These are phyloP conservation scores for Fusarium robinianum DNA, from an alignment of 2,329 filamentous ascomycete species.

Conservation along the genomic window DNA sequence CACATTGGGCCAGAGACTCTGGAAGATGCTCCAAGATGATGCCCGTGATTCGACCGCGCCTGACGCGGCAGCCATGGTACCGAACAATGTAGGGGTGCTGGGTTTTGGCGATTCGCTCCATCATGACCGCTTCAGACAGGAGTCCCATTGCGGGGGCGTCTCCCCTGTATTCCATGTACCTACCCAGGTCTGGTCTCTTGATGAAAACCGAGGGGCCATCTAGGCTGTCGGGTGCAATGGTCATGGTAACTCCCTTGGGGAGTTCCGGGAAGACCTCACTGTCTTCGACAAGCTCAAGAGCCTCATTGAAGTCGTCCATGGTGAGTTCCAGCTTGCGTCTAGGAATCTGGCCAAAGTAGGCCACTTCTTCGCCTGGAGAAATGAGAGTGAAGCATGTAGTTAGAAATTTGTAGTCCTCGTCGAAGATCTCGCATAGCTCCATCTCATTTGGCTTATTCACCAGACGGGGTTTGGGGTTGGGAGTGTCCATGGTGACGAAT, in stretches of 20 bases:
- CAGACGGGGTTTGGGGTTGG: too few species aligned
- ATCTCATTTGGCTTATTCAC: too few species aligned
- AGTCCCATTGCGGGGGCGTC: slow-evolving; percentile 2
- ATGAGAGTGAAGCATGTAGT: too few species aligned
- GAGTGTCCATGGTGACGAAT: too few species aligned
- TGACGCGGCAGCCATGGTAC: slow-evolving; percentile 12
- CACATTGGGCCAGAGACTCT: slow-evolving; percentile 2
- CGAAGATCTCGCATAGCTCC: too few species aligned
- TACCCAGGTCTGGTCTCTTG: slow-evolving; percentile 10
- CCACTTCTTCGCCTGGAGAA: slow-evolving; percentile 13
- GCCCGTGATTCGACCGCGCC: slow-evolving; percentile 10
- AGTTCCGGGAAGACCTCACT: slow-evolving; percentile 10
- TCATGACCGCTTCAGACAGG: slow-evolving; percentile 6
- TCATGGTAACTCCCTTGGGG: slow-evolving; percentile 1
- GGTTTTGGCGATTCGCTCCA: slow-evolving; percentile 7
- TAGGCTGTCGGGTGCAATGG: slow-evolving; percentile 4
- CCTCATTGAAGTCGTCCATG: slow-evolving; percentile 6
- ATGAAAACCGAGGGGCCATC: slow-evolving; percentile 5
- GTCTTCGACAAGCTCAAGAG: slow-evolving; percentile 2
- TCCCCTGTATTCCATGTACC: slow-evolving; percentile 8
- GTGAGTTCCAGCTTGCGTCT: slow-evolving; percentile 15
- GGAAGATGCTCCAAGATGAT: slow-evolving; percentile 10
- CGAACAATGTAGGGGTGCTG: slow-evolving; percentile 12
- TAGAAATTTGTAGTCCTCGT: too few species aligned
- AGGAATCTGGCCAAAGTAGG: slow-evolving; percentile 14